phyloP scores from a whole-genome alignment of 2,329 filamentous ascomycete species.

The Verticillium albo-atrum region DNA sequence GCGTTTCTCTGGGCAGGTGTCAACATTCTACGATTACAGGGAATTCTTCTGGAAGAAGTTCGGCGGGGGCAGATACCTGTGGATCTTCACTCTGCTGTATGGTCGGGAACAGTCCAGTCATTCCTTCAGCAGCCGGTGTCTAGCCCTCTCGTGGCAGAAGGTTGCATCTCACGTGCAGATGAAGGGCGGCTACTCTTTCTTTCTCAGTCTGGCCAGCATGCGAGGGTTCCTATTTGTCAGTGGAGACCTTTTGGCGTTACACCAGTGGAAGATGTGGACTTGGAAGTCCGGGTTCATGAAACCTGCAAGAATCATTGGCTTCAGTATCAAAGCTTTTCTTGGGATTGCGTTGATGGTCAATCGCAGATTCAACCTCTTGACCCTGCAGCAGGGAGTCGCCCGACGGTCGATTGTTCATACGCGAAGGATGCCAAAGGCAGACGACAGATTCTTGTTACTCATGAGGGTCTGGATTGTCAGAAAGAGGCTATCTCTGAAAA shows the following conservation, averaged over 20 bases:
- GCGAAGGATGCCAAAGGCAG: no score
- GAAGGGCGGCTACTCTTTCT: slow-evolving; percentile 24
- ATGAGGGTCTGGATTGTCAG: slow-evolving; percentile 7
- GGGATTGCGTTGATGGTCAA: slow-evolving; percentile 11
- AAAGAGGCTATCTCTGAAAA: slow-evolving; percentile 19
- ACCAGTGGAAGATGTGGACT: slow-evolving; percentile 18
- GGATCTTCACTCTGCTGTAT: slow-evolving; percentile 20
- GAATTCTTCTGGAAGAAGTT: slow-evolving; percentile 13
- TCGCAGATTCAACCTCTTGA: neutral
- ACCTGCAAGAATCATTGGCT: slow-evolving; percentile 18
- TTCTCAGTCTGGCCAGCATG: slow-evolving; percentile 14
- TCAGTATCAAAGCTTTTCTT: slow-evolving; percentile 15
- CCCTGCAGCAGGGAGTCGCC: neutral
- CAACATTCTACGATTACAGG: slow-evolving; percentile 15
- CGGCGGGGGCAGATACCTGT: slow-evolving; percentile 17
- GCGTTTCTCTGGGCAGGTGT: slow-evolving; percentile 21
- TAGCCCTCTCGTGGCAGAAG: slow-evolving; percentile 2
- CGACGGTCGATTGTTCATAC: neutral
- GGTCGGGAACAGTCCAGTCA: slow-evolving; percentile 20
- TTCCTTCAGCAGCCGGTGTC: slow-evolving; percentile 20
- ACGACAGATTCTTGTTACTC: neutral
- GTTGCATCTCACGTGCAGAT: slow-evolving; percentile 16
- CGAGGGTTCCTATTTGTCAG: slow-evolving; percentile 16
- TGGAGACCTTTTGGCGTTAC: slow-evolving; percentile 25
- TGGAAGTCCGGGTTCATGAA: slow-evolving; percentile 21